Base-by-base conservation (phyloP, 768 basidiomycete species). In the Xerocomus brunneocitrinus region DNA sequence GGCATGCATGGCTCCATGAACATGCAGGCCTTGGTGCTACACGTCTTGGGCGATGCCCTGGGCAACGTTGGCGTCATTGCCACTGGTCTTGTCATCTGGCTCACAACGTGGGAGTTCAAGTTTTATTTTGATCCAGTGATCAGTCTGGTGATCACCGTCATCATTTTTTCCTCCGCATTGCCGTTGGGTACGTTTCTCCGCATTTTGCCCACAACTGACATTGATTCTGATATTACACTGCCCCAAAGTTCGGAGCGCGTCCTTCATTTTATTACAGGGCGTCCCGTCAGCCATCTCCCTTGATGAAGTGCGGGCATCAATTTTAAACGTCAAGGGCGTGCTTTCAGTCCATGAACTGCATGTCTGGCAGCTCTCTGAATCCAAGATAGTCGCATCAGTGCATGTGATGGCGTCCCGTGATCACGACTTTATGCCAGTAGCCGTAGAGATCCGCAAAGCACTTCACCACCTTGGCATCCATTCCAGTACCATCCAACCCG, bases 61-160 rank as follows among this genome's bases (percentile, higher is more conserved):
- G 97, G 97, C 47, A 98, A 99, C 69, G 90, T 98, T 56, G 97
- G 97, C 49, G 97, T 99, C 57, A 97, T 99, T 55, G 84, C 87
- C 34, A 91, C 95, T 4, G 97, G 97, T 52, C 81, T 98, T 10
- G 76, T 98, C 65, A 97, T 99, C 65, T 95, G 92, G 94, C 79
- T 89, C 53, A 86, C 88, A 1, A 73, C 82, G 25, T 95, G 90
- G 84, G 71, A 74, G 60, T 94, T 81, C 79, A 92, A 89, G 66
- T 89, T 84, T 64, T 97, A 94, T 73, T 93, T 85, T 59, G 97
- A 99, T 68, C 97, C 97, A 0, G 67, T 87, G 38, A 93, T 99
- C 71, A 92, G 89, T 68, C 78, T 99, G 60, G 78, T 98, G 50
- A 98, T 99, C 71, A 94, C 97, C 1, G 76, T 84, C 47, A 98